phyloP scores from a whole-genome alignment of 192 early-diverging fungal genomes.

The Backusella tuberculispora region DNA sequence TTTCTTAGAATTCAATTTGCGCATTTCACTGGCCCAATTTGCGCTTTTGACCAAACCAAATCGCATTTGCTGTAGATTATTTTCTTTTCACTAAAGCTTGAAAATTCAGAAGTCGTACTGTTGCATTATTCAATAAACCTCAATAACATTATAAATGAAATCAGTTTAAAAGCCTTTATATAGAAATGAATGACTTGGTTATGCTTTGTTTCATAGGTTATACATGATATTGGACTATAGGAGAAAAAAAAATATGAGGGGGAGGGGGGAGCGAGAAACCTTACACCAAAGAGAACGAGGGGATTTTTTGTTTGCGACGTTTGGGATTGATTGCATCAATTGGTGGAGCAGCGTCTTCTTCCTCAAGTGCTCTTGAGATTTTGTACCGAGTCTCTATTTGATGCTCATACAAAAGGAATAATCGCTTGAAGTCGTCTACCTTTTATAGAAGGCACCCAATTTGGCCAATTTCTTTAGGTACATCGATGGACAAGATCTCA shows the following conservation, averaged over 20 bases:
- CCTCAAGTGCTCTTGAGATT: constrained; percentile 4
- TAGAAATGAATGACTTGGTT: too few relatives aligned
- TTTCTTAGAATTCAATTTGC: too few relatives aligned
- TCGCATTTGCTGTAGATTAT: too few relatives aligned
- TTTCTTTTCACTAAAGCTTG: too few relatives aligned
- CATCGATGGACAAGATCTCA: neutral
- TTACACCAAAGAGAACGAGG: constrained; percentile 22
- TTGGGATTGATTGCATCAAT: constrained; percentile 20
- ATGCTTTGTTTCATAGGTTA: too few relatives aligned
- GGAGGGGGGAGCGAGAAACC: constrained; percentile 16
- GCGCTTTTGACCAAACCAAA: too few relatives aligned
- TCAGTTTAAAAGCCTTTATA: too few relatives aligned
- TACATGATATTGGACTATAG: constrained; percentile 15
- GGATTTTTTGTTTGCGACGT: constrained; percentile 17
- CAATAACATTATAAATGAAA: too few relatives aligned
- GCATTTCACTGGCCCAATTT: too few relatives aligned
- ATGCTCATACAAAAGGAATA: constrained; percentile 18
- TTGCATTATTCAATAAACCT: too few relatives aligned
- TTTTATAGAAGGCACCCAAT: constrained; percentile 10
- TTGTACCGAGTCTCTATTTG: constrained; percentile 14
- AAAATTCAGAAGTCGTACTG: too few relatives aligned
- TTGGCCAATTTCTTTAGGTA: neutral
- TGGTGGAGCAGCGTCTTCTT: constrained; percentile 14
- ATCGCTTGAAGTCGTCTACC: constrained; percentile 11
- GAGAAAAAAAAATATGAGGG: neutral